Evolutionary conservation across 2,329 filamentous ascomycete species (phyloP), one percentile per base, ranked within the genome.

Genomic region (Claviceps arundinis): DNA sequence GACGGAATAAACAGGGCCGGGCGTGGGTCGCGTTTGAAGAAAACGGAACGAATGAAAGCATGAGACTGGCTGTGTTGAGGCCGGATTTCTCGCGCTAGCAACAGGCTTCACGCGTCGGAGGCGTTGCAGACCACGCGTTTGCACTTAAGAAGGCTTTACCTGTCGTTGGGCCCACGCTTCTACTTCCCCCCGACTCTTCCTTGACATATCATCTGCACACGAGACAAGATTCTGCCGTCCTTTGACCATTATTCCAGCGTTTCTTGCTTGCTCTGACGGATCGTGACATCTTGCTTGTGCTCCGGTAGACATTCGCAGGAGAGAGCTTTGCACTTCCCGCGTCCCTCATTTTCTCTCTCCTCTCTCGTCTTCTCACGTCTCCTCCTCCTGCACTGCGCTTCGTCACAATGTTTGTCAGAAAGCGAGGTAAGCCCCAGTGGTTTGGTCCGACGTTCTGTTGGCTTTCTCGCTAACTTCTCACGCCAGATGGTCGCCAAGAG

Each of bases 401-500:
- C 58, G 58, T 62, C 70, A 67, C 62, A 62, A 82, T 82, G 78
- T 82, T 76, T 66, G 78, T 82, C 66, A 75, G 75, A 67, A 81
- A 81, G 74, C 73, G 78, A 65, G 78, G 78, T 80, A 73, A 60
- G 77, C 72, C 57, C 51, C 53, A 48, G 43, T 52, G 3, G 41
- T 9, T 13, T 19, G 13, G 22, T 34, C 24, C 16, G 19, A 16
- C 9, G 11, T 37, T 30, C 41, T 45, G 34, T 47, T 47, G n/a
- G 30, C 22, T n/a, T 22, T 4, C 41, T 51, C 41, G 48, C 65
- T 73, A 53, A 70, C 61, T 61, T n/a, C 8, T 24, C 22, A 9
- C 17, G 16, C 11, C 52, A 97, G 93, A 98, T 80, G 91, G 91
- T 74, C 93, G 93, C 78, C 95, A 97, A 77, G 93, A 98, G 80